These are phyloP conservation scores for Marasmius sp. DNA, from an alignment of 1,284 basidiomycete species.

Conservation along the genomic window DNA sequence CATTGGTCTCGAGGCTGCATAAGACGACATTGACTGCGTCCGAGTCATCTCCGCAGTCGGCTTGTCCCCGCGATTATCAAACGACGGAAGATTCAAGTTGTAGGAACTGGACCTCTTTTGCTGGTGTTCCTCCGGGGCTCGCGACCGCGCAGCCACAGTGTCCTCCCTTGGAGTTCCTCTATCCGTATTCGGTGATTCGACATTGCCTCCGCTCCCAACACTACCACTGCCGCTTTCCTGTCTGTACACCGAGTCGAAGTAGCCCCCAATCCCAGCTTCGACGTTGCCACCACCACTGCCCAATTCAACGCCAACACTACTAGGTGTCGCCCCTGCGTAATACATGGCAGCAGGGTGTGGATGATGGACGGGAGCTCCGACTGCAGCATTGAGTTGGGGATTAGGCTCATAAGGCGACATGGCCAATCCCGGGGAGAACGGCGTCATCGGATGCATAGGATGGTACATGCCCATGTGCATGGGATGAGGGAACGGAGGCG, in stretches of 20 bases:
- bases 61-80: not conserved
- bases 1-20: conserved; percentile 3
- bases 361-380: conserved; percentile 63
- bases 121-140: too few relatives aligned
- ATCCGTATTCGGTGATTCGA: too few relatives aligned
- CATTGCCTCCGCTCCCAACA: conserved; percentile 1
- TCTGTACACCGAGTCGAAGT: conserved; percentile 12
- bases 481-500: not conserved
- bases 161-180: too few relatives aligned
- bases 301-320: conserved; percentile 11
- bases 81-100: not conserved
- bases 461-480: not conserved
- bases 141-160: too few relatives aligned
- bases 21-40: conserved; percentile 10
- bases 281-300: conserved; percentile 4
- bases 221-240: conserved; percentile 27
- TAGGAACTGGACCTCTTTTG: not conserved
- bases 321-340: conserved; percentile 10
- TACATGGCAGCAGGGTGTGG: conserved; percentile 14
- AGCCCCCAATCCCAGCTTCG: conserved; percentile 13
- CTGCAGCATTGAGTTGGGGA: conserved; percentile 64
- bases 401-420: conserved; percentile 67
- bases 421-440: conserved; percentile 66
- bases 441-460: conserved; percentile 25
- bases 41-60: not conserved